phyloP scores from a whole-genome alignment of 306 rosid species.

The Cucurbita argyrosperma region DNA sequence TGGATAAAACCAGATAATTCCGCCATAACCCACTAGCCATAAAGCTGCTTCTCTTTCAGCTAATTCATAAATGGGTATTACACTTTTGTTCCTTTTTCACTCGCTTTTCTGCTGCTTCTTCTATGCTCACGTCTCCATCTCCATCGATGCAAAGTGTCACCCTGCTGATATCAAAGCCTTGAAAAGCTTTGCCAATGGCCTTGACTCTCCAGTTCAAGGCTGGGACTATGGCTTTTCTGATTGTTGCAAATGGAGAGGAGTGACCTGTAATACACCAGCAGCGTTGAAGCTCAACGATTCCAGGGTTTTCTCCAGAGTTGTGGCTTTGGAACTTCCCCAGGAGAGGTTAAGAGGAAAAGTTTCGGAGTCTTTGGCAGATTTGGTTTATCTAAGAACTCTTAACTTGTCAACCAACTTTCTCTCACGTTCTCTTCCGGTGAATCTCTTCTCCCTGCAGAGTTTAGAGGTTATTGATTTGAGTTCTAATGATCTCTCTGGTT shows the following conservation, averaged over 20 bases:
- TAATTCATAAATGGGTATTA: not conserved
- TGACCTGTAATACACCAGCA: conserved; percentile 11
- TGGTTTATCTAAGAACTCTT: conserved; percentile 24
- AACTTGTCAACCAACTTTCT: conserved; percentile 30
- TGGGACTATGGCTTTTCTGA: not conserved
- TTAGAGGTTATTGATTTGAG: conserved; percentile 25
- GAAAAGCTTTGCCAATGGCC: not conserved
- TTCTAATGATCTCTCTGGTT: conserved; percentile 18
- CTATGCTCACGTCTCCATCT: not conserved
- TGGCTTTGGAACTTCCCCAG: conserved; percentile 17
- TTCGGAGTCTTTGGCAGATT: conserved; percentile 17
- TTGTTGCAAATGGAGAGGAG: conserved; percentile 31
- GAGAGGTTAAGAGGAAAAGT: conserved; percentile 16
- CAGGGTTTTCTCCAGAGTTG: conserved; percentile 18
- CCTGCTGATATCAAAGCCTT: conserved; percentile 1
- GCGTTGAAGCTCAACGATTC: not conserved
- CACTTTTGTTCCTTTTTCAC: not conserved
- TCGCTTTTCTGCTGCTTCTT: not conserved
- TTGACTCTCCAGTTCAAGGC: not conserved
- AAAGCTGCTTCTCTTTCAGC: not conserved
- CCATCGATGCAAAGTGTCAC: not conserved
- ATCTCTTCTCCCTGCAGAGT: conserved; percentile 17
- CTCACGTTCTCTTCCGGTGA: conserved; percentile 13
- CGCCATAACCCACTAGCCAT: not conserved
- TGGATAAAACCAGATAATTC: not conserved